phyloP scores from a whole-genome alignment of 257 asterid genomes.

The Voacanga thouarsii region DNA sequence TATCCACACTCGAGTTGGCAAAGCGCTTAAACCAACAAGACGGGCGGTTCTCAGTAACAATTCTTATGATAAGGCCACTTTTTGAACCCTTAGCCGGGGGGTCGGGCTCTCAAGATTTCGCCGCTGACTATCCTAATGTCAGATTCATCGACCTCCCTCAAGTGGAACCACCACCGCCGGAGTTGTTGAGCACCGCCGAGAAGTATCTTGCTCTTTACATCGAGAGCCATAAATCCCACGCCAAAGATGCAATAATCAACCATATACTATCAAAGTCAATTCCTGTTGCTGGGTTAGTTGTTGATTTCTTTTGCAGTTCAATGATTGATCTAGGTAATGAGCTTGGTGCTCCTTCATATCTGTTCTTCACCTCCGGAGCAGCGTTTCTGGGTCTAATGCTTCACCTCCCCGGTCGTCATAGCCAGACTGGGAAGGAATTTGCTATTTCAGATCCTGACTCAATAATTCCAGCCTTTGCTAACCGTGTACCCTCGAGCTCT shows the following conservation, averaged over 20 bases:
- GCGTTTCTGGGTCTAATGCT: slow-evolving; percentile 12
- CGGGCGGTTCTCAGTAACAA: too few species aligned
- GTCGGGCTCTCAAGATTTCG: too few species aligned
- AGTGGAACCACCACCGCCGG: background rate
- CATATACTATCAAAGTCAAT: background rate
- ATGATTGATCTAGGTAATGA: slow-evolving; percentile 27
- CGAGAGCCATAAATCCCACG: slow-evolving; percentile 6
- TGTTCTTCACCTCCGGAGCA: slow-evolving; percentile 16
- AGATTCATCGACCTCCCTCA: slow-evolving; percentile 10
- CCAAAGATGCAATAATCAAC: background rate
- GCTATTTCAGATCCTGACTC: slow-evolving; percentile 10
- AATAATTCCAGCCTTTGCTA: background rate
- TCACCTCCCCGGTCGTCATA: slow-evolving; percentile 4
- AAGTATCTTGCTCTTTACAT: background rate
- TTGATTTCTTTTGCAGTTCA: slow-evolving; percentile 15
- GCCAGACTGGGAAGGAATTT: background rate
- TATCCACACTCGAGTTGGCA: too few species aligned
- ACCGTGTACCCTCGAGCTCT: slow-evolving; percentile 12
- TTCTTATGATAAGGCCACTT: too few species aligned
- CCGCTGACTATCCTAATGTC: background rate
- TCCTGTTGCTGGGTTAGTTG: background rate
- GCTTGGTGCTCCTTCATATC: slow-evolving; percentile 15
- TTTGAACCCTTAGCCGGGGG: too few species aligned
- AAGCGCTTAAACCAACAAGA: too few species aligned
- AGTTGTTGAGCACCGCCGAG: background rate